Evolutionary conservation across 108 stramenopile genomes (phyloP).

Genomic region (Aurantiochytrium sp.): DNA sequence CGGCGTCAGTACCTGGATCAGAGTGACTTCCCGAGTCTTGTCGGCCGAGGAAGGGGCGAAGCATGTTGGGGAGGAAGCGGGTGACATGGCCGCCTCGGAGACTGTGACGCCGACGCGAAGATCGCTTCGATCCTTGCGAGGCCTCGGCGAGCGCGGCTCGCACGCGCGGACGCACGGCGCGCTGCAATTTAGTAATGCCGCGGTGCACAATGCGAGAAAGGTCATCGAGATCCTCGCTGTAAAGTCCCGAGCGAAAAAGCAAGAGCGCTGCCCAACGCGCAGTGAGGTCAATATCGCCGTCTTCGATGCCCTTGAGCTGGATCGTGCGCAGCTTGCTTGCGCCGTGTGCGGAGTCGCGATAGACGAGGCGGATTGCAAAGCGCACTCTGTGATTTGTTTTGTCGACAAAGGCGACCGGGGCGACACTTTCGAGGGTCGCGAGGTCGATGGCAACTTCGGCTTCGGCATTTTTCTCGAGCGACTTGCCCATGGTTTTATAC

Average conservation of each 20-base stretch:
- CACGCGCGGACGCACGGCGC: background rate
- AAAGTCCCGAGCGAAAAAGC: background rate
- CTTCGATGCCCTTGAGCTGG: background rate
- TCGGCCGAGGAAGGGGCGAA: background rate
- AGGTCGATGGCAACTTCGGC: background rate
- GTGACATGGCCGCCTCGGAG: background rate
- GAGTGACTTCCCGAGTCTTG: background rate
- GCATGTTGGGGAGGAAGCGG: background rate
- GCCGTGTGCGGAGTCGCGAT: background rate
- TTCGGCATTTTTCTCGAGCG: background rate
- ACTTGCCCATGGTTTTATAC: background rate
- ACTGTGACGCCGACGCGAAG: background rate
- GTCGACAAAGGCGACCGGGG: background rate
- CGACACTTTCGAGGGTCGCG: background rate
- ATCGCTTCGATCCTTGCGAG: background rate
- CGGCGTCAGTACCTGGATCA: background rate
- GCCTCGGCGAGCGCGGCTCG: background rate
- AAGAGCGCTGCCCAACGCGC: background rate
- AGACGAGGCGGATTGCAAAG: background rate
- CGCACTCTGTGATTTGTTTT: background rate
- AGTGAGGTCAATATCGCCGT: background rate
- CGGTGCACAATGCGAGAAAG: background rate
- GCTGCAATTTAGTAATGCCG: background rate
- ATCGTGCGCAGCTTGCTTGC: background rate
- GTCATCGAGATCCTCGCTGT: background rate